Evolutionary conservation across 2,329 filamentous ascomycete species (phyloP).

Genomic region (Aaosphaeria arxii): DNA sequence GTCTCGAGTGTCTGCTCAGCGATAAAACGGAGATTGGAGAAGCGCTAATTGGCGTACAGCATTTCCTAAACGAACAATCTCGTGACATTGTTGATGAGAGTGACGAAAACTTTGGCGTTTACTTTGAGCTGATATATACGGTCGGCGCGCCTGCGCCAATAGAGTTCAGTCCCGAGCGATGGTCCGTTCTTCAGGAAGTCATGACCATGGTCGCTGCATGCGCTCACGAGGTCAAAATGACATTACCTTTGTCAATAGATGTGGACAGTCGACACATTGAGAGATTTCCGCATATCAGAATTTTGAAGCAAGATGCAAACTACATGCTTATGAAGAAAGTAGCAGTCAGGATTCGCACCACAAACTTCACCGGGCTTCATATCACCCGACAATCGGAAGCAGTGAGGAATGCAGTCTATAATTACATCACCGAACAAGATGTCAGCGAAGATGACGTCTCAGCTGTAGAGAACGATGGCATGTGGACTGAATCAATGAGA

Average conservation of each 20-base stretch:
- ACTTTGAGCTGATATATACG: slow-evolving; percentile 63
- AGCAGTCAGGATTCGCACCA: slow-evolving; percentile 39
- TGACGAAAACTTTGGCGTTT: slow-evolving; percentile 61
- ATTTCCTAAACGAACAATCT: slow-evolving; percentile 43
- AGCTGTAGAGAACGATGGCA: slow-evolving; percentile 9
- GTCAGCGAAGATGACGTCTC: slow-evolving; percentile 30
- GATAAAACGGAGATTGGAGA: slow-evolving; percentile 26
- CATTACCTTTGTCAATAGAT: slow-evolving; percentile 44
- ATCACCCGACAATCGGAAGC: slow-evolving; percentile 35
- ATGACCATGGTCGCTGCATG: slow-evolving; percentile 43
- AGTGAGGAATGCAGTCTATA: slow-evolving; percentile 31
- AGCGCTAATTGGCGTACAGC: slow-evolving; percentile 41
- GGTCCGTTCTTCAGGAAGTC: slow-evolving; percentile 55
- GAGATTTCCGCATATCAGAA: slow-evolving; percentile 49
- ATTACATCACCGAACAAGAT: slow-evolving; percentile 45
- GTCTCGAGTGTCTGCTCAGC: slow-evolving; percentile 48
- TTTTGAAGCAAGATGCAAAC: slow-evolving; percentile 44
- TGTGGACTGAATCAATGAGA: slow-evolving; percentile 38
- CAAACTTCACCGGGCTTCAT: slow-evolving; percentile 46
- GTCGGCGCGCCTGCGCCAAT: slow-evolving; percentile 53
- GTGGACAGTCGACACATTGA: slow-evolving; percentile 28
- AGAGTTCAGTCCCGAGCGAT: slow-evolving; percentile 55
- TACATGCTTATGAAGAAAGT: slow-evolving; percentile 21
- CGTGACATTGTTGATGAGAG: slow-evolving; percentile 64
- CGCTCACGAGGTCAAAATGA: slow-evolving; percentile 23